phyloP scores from a whole-genome alignment of 2,329 filamentous ascomycete genomes.

The Pezicula rhizophila region DNA sequence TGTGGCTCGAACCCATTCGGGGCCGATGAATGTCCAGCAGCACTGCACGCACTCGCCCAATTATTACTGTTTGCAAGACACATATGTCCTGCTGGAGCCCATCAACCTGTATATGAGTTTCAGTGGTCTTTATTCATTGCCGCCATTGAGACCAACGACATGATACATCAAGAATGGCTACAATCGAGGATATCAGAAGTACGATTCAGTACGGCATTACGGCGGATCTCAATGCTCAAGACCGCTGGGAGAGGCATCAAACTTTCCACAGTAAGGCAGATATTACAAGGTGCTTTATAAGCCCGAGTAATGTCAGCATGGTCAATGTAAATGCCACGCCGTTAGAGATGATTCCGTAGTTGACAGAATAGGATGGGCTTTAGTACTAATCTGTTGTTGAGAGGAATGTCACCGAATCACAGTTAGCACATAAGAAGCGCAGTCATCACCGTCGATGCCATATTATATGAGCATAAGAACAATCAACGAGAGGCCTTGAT shows the following conservation, averaged over 20 bases:
- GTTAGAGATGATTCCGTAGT: too few relatives aligned
- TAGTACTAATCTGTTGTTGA: too few relatives aligned
- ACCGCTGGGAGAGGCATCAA: neutral
- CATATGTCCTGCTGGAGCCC: neutral
- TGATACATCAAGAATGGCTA: constrained; percentile 13
- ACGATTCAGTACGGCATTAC: neutral
- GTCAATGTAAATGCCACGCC: too few relatives aligned
- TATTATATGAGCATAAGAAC: too few relatives aligned
- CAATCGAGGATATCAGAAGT: neutral
- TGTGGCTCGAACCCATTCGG: neutral
- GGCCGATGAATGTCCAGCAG: neutral
- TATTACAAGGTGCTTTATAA: neutral
- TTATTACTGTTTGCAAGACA: constrained; percentile 2
- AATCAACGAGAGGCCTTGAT: too few relatives aligned
- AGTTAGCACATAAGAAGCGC: too few relatives aligned
- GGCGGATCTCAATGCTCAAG: neutral
- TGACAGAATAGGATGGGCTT: too few relatives aligned
- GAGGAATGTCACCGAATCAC: too few relatives aligned
- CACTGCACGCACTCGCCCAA: neutral
- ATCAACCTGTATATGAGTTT: constrained; percentile 10
- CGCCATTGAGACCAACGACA: constrained; percentile 10
- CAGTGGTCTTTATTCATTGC: constrained; percentile 14
- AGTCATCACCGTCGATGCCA: too few relatives aligned
- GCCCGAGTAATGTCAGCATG: neutral
- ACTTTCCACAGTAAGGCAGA: neutral